These are phyloP conservation scores for Fusarium agapanthi DNA, from an alignment of 2,329 filamentous ascomycete species.

Conservation along the genomic window DNA sequence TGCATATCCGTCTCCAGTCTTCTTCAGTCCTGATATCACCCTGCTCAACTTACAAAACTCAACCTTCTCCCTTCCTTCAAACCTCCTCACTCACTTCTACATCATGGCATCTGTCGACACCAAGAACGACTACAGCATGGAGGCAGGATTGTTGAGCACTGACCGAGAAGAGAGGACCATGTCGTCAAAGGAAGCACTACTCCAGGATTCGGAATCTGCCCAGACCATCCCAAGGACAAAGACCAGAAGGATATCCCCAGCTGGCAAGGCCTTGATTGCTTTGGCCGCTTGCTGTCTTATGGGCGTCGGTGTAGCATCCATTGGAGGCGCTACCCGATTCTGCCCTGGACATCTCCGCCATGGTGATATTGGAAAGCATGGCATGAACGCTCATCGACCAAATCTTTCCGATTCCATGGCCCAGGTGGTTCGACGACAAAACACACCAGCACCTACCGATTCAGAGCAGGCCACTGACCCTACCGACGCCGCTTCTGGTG, in stretches of 20 bases:
- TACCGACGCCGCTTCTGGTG: background rate
- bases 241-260: slow-evolving; percentile 31
- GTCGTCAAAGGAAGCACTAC: slow-evolving; percentile 39
- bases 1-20: slow-evolving; percentile 33
- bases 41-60: slow-evolving; percentile 40
- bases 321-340: slow-evolving; percentile 36
- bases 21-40: slow-evolving; percentile 31
- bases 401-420: slow-evolving; percentile 57
- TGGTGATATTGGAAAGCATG: slow-evolving; percentile 33
- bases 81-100: slow-evolving; percentile 6
- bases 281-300: slow-evolving; percentile 39
- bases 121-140: slow-evolving; percentile 44
- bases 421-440: slow-evolving; percentile 69
- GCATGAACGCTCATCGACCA: slow-evolving; percentile 34
- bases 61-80: slow-evolving; percentile 22
- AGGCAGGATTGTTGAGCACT: slow-evolving; percentile 43
- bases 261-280: slow-evolving; percentile 38
- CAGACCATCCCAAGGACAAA: slow-evolving; percentile 19
- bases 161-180: slow-evolving; percentile 43
- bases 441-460: slow-evolving; percentile 46
- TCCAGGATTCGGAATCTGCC: slow-evolving; percentile 39
- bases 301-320: slow-evolving; percentile 36
- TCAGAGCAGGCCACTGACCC: slow-evolving; percentile 12
- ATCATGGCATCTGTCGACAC: slow-evolving; percentile 34
- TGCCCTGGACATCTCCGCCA: slow-evolving; percentile 41